Evolutionary conservation across 495 filamentous ascomycete species (phyloP), one percentile per base, ranked within the genome.

Genomic region (Penicillium argentinense): DNA sequence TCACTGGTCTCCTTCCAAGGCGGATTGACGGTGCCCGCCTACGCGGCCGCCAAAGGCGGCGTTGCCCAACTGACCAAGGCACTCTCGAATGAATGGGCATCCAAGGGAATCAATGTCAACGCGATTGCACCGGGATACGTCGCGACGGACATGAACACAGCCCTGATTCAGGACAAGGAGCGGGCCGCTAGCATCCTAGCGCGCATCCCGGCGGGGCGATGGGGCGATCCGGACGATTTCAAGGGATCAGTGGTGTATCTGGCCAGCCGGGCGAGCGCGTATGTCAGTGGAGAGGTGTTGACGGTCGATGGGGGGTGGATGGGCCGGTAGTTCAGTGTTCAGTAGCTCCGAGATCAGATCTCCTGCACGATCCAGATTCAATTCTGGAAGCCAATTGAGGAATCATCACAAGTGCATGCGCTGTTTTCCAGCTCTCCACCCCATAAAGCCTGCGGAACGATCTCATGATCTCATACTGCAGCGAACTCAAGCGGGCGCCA

Each of bases 291-390:
- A 11, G 86, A 93, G 64, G 71, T 86, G 0, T 40, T 91, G 49
- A 83, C 85, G 17, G 87, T 95, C 36, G 89, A 95, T 72, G 89
- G 89, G 9, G 89, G 89, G 19, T 93, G 89, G 89, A 92, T 93
- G 89, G 89, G 86, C 2, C 66, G 89, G 72, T 95, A 71, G 14
- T 33, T 29, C 11, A 14, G 23, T 11, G 1, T 27, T 8, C 16
- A 39, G 4, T 39, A 5, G n/a, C n/a, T n/a, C n/a, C n/a, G n/a
- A n/a, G n/a, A n/a, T n/a, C n/a, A n/a, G n/a, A n/a, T n/a, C n/a
- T n/a, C n/a, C n/a, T n/a, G n/a, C n/a, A n/a, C n/a, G n/a, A n/a
- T n/a, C n/a, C n/a, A n/a, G n/a, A n/a, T n/a, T n/a, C n/a, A n/a
- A n/a, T n/a, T n/a, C n/a, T n/a, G n/a, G n/a, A n/a, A n/a, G n/a